Evolutionary conservation across 257 asterid species (phyloP), one percentile per base, ranked within the genome.

Genomic region (Paulownia fortunei): DNA sequence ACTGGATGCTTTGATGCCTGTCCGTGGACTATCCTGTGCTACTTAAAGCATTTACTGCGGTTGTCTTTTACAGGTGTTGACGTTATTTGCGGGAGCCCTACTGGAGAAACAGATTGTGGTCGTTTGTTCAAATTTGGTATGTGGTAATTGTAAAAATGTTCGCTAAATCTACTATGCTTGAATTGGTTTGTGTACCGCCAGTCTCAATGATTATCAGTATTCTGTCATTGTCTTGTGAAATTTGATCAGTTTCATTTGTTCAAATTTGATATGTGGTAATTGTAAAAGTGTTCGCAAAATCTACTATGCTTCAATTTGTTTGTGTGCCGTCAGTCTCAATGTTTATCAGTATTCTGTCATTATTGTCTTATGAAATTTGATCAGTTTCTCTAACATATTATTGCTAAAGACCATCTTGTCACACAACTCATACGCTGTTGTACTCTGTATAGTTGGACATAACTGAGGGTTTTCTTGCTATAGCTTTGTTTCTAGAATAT

Each of bases 91-190:
- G 0, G 98, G 89, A 42, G 97, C 97, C 79, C 93, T 96, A 30
- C 86, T 96, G 90, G 99, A 96, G 89, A 93, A 93, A 80, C 99
- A 93, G 77, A 87, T 96, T 78, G 89, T 89, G 37, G 78, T 94
- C 27, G 83, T 91, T 75, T 92, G 98, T 87, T 90, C 97, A 63
- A 96, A 96, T 87, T 80, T 93, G 96, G 99, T 96, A 84, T 13
- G 91, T 84, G 47, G 74, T 77, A 52, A 68, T 52, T 59, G 11
- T 67, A 7, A 7, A 62, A 55, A 15, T 30, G 0, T 58, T 49
- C 8, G 62, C 58, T 2, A 42, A 56, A 55, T 42, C 72, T 54
- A 51, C 60, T 78, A 49, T 37, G 12, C 77, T 77, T 0, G 32
- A 59, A 73, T 75, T 73, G 72, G 64, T 72, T 59, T 60, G 67